Evolutionary conservation across 495 filamentous ascomycete genomes (phyloP), one percentile per base, ranked within the genome.

Genomic region (Apodospora peruviana): DNA sequence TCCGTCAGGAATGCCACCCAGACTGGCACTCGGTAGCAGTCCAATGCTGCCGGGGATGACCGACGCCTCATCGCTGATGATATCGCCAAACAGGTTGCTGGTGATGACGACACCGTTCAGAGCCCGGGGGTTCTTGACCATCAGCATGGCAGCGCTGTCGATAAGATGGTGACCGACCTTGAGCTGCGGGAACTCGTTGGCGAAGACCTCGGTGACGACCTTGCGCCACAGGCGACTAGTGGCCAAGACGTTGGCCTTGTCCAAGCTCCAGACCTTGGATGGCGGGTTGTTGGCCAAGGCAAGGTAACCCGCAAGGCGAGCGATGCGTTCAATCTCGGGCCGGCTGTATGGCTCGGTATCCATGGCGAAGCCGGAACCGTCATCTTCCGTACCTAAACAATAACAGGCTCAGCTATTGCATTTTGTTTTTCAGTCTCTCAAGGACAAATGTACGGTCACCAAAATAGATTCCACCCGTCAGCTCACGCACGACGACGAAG

Each of bases 181-280:
- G 18, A 98, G 70, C 65, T 88, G 80, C 24, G 93, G 93, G 71
- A 91, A 98, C 75, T 98, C 93, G 46, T 85, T 85, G 18, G 69
- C 76, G 69, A 88, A 82, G 50, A 95, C 73, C 72, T 95, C 87
- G 34, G 81, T 81, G 18, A 95, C 85, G 3, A 85, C 83, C 74
- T 88, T 91, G 44, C 93, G 80, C 93, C 93, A 97, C 57, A 98
- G 72, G 46, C 93, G 74, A 52, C 79, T 84, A 12, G 91, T 94
- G 19, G 93, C 93, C 40, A 98, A 79, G 41, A 98, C 93, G 62
- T 98, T 98, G 48, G 93, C 93, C 82, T 98, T 98, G 63, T 98
- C 93, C 64, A 98, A 66, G 57, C 82, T 88, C 84, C 83, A 89
- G 17, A 98, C 88, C 48, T 87, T 85, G 21, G 83, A 72, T 20